Evolutionary conservation across 1,139 yeast genomes (phyloP).

Genomic region (Geotrichum carabidarum): DNA sequence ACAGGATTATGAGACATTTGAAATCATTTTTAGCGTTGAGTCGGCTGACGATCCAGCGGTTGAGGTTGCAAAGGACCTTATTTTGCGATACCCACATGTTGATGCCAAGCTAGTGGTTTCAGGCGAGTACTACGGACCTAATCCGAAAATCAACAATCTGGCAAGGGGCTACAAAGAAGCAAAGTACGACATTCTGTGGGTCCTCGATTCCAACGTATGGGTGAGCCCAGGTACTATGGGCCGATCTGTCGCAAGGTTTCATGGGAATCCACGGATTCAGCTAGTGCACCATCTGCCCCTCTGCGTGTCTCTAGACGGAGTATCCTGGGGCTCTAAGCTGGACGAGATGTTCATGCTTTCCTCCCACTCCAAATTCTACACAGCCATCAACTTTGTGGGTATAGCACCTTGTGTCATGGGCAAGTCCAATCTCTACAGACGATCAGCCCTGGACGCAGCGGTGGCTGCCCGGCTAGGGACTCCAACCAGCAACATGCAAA

Average conservation of each 20-base stretch:
- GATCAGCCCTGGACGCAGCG: conserved; percentile 62
- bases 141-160: conserved; percentile 82
- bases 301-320: conserved; percentile 45
- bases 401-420: conserved; percentile 91
- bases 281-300: conserved; percentile 78
- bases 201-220: conserved; percentile 86
- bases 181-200: conserved; percentile 72
- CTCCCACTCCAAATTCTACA: conserved; percentile 80
- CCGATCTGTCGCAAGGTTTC: conserved; percentile 56
- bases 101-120: conserved; percentile 54
- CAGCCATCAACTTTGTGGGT: conserved; percentile 65
- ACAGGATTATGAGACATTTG: conserved; percentile 68
- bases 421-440: conserved; percentile 72
- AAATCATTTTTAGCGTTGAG: conserved; percentile 73
- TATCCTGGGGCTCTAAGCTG: conserved; percentile 56
- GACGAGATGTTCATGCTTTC: conserved; percentile 85
- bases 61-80: conserved; percentile 49
- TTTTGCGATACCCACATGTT: conserved; percentile 52
- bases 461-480: conserved; percentile 35
- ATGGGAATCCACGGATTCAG: conserved; percentile 40
- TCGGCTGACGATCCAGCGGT: conserved; percentile 59
- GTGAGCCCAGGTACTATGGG: conserved; percentile 59
- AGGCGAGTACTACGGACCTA: conserved; percentile 60
- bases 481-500: neutral
- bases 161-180: conserved; percentile 71